Conservation (phyloP, 2,329 filamentous ascomycete species). For the Xylariaceae sp. region DNA sequence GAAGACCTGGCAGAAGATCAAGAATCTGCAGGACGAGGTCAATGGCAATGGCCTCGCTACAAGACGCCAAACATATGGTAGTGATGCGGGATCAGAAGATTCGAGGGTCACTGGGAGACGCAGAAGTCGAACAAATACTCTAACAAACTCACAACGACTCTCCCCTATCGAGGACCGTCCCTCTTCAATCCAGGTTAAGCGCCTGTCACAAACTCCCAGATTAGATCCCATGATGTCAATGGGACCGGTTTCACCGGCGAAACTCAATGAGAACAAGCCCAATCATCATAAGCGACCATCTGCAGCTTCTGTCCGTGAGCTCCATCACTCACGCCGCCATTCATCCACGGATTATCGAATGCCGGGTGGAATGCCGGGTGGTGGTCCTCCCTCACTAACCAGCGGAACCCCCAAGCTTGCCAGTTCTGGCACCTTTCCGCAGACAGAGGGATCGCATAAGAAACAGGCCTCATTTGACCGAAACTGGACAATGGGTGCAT, state of each 20-base stretch:
- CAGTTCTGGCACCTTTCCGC: constrained; percentile 41
- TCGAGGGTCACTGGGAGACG: constrained; percentile 33
- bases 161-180: constrained; percentile 41
- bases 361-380: constrained; percentile 31
- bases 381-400: constrained; percentile 3
- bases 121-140: constrained; percentile 55
- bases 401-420: constrained; percentile 40
- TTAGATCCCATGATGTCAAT: constrained; percentile 42
- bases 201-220: constrained; percentile 51
- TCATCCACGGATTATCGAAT: constrained; percentile 75
- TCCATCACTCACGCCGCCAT: constrained; percentile 81
- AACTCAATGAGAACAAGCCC: constrained; percentile 42
- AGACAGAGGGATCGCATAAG: constrained; percentile 45
- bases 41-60: constrained; percentile 45
- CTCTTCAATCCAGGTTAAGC: constrained; percentile 44
- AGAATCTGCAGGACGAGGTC: constrained; percentile 83
- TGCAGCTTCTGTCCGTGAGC: constrained; percentile 74
- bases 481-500: constrained; percentile 63
- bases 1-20: constrained; percentile 97
- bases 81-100: constrained; percentile 56
- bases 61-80: constrained; percentile 53
- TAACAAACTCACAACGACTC: constrained; percentile 47
- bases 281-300: constrained; percentile 62
- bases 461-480: constrained; percentile 68
- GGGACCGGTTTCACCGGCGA: constrained; percentile 38